These are phyloP conservation scores for Coccomyxa subellipsoidea DNA, from an alignment of 163 green algal species.

Conservation along the genomic window DNA sequence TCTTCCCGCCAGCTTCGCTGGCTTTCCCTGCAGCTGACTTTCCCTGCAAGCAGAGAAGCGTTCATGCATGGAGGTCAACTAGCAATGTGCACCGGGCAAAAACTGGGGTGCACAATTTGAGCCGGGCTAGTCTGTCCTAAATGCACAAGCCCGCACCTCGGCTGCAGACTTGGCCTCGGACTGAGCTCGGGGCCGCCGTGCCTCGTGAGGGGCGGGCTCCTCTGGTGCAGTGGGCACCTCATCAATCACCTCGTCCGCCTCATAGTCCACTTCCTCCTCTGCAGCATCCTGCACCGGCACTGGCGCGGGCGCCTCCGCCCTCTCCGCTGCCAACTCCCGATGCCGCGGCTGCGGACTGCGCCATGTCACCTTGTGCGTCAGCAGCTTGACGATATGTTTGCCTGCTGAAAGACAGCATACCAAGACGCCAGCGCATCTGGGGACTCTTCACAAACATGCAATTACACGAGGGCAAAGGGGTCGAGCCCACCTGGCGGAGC, in stretches of 20 bases:
- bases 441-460: neutral
- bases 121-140: neutral
- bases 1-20: neutral
- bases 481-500: neutral
- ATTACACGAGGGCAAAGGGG: neutral
- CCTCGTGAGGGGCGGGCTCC: slow-evolving; percentile 14
- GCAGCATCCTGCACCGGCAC: neutral
- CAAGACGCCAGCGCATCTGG: too few species aligned
- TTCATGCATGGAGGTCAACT: neutral
- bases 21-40: neutral
- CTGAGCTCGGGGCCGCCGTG: neutral
- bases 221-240: slow-evolving; percentile 3
- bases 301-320: neutral
- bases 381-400: too few species aligned
- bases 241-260: slow-evolving; percentile 1
- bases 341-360: neutral
- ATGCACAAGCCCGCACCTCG: neutral
- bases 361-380: neutral
- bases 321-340: neutral
- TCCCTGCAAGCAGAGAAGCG: neutral
- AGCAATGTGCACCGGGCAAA: neutral
- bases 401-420: too few species aligned
- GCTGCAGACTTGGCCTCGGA: slow-evolving; percentile 1
- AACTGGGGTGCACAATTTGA: neutral
- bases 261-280: slow-evolving; percentile 9